Evolutionary conservation across 257 asterid genomes (phyloP).

Genomic region (Lycium barbarum): DNA sequence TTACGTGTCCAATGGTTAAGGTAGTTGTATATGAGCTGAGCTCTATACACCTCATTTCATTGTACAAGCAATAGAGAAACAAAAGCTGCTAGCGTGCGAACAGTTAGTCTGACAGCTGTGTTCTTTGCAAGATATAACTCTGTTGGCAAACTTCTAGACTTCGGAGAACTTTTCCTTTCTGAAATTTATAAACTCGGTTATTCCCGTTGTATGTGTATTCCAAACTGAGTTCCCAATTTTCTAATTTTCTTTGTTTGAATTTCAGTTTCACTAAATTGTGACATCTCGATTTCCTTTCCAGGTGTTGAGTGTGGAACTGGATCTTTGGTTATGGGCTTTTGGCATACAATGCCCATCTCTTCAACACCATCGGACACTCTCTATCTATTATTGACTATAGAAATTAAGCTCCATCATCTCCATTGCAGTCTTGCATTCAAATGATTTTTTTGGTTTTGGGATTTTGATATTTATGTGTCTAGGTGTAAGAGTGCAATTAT

Average conservation of each 20-base stretch:
- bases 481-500: background rate
- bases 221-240: background rate
- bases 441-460: background rate
- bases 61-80: background rate
- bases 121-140: background rate
- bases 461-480: background rate
- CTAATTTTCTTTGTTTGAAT: background rate
- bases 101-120: background rate
- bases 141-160: too few species aligned
- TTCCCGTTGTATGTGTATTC: conserved; percentile 20
- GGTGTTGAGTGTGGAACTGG: conserved; percentile 95
- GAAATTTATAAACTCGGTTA: background rate
- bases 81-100: background rate
- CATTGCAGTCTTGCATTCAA: background rate
- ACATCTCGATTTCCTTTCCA: conserved; percentile 43
- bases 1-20: background rate
- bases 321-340: conserved; percentile 94
- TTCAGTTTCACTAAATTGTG: conserved; percentile 20
- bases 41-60: background rate
- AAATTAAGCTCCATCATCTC: conserved; percentile 20
- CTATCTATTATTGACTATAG: conserved; percentile 68
- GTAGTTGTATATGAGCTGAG: background rate
- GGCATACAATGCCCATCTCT: conserved; percentile 74
- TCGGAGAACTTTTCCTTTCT: background rate
- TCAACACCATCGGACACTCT: conserved; percentile 87